A percentile compares a stretch with the other conserved stretches of the same genome.
Evolutionary conservation across 176 grass and related monocot species (phyloP).

Genomic region (Metroxylon sagu): DNA sequence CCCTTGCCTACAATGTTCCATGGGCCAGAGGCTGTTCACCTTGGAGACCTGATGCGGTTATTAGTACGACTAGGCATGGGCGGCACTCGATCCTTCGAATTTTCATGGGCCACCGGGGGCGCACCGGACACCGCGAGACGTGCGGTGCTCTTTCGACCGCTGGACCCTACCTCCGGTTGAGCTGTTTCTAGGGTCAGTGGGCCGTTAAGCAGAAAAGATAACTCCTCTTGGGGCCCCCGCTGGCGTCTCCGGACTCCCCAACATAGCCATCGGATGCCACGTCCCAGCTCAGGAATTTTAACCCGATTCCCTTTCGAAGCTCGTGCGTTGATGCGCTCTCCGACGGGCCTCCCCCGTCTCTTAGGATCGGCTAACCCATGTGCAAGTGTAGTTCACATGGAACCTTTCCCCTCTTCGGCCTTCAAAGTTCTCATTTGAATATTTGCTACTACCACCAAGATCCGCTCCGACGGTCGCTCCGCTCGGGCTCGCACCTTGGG

Average conservation of each 20-base stretch:
- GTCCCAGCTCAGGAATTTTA: constrained; percentile 38
- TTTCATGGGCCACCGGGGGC: constrained; percentile 33
- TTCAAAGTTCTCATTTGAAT: constrained; percentile 67
- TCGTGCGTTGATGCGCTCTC: constrained; percentile 8
- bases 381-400: constrained; percentile 56
- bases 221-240: constrained; percentile 53
- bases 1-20: constrained; percentile 37
- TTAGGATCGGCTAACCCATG: constrained; percentile 46
- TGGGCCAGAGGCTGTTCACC: background rate
- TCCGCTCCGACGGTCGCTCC: constrained; percentile 45
- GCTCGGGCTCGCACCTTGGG: too few species aligned
- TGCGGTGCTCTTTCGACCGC: constrained; percentile 54
- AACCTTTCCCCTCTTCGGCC: constrained; percentile 52
- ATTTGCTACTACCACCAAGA: constrained; percentile 68
- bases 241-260: constrained; percentile 46
- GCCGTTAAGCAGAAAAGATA: constrained; percentile 42
- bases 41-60: too few species aligned
- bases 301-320: constrained; percentile 27
- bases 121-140: constrained; percentile 48
- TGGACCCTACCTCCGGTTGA: constrained; percentile 49
- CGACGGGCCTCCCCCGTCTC: constrained; percentile 31
- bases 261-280: constrained; percentile 39
- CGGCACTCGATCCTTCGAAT: too few species aligned
- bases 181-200: constrained; percentile 27
- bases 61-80: too few species aligned